phyloP scores from a whole-genome alignment of 2,329 filamentous ascomycete species.

The Pseudogymnoascus sp. region DNA sequence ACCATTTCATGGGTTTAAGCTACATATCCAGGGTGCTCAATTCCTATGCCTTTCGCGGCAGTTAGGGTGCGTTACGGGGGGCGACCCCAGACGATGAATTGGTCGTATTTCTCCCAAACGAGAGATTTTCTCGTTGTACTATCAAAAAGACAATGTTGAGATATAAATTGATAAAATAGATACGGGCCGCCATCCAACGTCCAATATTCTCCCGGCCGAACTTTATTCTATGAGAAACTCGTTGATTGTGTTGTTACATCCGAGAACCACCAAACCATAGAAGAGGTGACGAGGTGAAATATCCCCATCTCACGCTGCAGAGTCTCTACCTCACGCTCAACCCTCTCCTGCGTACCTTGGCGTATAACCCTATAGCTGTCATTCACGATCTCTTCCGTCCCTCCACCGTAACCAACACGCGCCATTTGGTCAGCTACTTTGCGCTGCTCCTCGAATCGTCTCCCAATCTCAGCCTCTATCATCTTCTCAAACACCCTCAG shows the following conservation, averaged over 20 bases:
- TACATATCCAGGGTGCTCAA: too few species aligned
- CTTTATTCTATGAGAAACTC: not conserved
- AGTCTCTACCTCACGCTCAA: not conserved
- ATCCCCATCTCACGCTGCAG: not conserved
- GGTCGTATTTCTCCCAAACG: not conserved
- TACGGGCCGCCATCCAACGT: not conserved
- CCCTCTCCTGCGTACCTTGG: not conserved
- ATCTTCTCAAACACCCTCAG: not conserved
- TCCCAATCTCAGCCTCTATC: not conserved
- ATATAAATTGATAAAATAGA: not conserved
- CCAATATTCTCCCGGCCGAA: not conserved
- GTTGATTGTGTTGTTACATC: not conserved
- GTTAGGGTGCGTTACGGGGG: too few species aligned
- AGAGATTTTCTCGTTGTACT: not conserved
- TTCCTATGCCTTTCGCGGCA: too few species aligned
- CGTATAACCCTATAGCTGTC: not conserved
- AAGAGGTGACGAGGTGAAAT: not conserved
- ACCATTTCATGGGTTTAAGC: too few species aligned
- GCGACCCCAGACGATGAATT: too few species aligned
- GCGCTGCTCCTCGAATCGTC: not conserved
- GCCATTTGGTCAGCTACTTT: not conserved
- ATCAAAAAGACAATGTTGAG: not conserved
- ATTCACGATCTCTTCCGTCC: not conserved
- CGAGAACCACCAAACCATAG: not conserved
- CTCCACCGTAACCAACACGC: not conserved